Evolutionary conservation across 805 yeast species (phyloP).

Genomic region (Metschnikowia sp.): DNA sequence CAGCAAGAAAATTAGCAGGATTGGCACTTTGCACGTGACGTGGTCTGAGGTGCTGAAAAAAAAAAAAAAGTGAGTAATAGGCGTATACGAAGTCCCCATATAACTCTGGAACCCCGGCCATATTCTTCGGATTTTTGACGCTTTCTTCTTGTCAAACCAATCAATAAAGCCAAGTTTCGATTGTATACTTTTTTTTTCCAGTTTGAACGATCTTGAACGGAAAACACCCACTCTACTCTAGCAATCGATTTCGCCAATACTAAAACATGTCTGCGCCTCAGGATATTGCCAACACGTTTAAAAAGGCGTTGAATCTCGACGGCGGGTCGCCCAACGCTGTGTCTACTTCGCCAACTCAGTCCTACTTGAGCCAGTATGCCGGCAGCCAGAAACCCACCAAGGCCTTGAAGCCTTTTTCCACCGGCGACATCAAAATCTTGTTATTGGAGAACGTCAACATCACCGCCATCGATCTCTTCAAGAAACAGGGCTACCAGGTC

Average conservation of each 20-base stretch:
- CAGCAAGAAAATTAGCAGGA: constrained; percentile 5
- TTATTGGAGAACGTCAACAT: constrained; percentile 89
- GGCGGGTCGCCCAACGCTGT: constrained; percentile 55
- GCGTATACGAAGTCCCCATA: not conserved
- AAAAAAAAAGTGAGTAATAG: constrained; percentile 7
- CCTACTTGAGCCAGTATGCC: constrained; percentile 57
- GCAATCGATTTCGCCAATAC: not conserved
- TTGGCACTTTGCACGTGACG: constrained; percentile 10
- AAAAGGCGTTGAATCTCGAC: constrained; percentile 50
- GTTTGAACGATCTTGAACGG: not conserved
- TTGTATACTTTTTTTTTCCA: not conserved
- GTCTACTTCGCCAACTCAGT: constrained; percentile 79
- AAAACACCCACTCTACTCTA: not conserved
- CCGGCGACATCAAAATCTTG: constrained; percentile 91
- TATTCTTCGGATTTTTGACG: not conserved
- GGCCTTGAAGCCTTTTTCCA: constrained; percentile 87
- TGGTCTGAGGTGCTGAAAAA: constrained; percentile 1
- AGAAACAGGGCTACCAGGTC: constrained; percentile 92
- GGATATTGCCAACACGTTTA: constrained; percentile 61
- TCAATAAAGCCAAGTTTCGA: not conserved
- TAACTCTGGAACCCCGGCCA: not conserved
- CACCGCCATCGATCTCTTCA: constrained; percentile 85
- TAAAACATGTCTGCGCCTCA: constrained; percentile 60
- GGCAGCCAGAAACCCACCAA: constrained; percentile 54
- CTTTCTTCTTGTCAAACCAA: not conserved